Percentiles rank a stretch among this genome's conserved stretches.
Evolutionary conservation across 1,139 yeast genomes (phyloP).

Genomic region (Protomyces inouyei): DNA sequence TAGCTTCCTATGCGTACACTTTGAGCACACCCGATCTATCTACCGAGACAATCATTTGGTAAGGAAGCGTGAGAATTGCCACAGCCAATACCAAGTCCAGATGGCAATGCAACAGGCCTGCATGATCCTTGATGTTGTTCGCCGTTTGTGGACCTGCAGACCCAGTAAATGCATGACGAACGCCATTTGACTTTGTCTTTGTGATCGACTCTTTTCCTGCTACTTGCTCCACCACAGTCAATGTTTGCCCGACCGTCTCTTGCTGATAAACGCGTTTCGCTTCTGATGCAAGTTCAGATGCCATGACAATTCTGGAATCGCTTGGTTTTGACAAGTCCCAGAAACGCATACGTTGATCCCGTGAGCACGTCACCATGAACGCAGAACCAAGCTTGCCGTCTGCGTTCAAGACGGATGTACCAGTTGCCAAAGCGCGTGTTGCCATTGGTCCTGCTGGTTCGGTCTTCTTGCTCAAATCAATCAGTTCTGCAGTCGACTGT

Average conservation of each 20-base stretch:
- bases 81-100: slow-evolving; percentile 52
- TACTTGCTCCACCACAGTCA: background rate
- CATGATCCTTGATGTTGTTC: slow-evolving; percentile 38
- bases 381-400: slow-evolving; percentile 32
- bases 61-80: slow-evolving; percentile 49
- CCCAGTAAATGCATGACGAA: background rate
- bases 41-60: slow-evolving; percentile 56
- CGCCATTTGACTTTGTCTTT: background rate
- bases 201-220: background rate
- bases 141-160: background rate
- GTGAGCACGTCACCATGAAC: slow-evolving; percentile 42
- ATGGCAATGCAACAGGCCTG: slow-evolving; percentile 43
- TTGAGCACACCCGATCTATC: slow-evolving; percentile 61
- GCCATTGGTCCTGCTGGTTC: background rate
- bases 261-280: background rate
- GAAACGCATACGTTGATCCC: slow-evolving; percentile 44
- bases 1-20: slow-evolving; percentile 41
- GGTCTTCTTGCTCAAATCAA: background rate
- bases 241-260: background rate
- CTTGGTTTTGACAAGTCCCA: slow-evolving; percentile 49
- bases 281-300: slow-evolving; percentile 35
- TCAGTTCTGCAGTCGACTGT: background rate
- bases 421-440: slow-evolving; percentile 23
- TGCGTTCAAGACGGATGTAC: slow-evolving; percentile 32
- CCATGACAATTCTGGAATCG: slow-evolving; percentile 43